phyloP scores from a whole-genome alignment of 495 filamentous ascomycete genomes.

The Tuber borchii region DNA sequence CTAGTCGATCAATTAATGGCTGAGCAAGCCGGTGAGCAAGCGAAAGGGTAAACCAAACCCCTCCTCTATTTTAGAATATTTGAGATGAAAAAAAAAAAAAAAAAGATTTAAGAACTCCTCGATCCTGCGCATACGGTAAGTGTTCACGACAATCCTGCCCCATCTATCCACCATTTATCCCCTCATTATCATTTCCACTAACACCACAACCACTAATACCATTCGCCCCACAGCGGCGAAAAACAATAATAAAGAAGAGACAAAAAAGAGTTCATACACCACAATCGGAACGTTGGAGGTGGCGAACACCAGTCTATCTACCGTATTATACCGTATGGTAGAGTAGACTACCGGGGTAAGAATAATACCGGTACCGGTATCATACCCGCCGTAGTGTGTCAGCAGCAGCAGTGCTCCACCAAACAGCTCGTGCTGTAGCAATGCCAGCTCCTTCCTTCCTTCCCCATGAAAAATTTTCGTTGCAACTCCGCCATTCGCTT shows the following conservation, averaged over 20 bases:
- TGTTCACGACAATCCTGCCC: neutral
- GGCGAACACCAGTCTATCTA: neutral
- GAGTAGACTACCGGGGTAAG: neutral
- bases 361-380: neutral
- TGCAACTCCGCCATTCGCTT: neutral
- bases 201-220: neutral
- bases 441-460: neutral
- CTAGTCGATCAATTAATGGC: neutral
- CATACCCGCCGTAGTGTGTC: too few species aligned
- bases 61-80: neutral
- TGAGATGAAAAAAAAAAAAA: neutral
- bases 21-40: neutral
- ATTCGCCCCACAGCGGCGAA: neutral
- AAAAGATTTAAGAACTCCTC: neutral
- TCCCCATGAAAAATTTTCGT: neutral
- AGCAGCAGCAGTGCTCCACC: neutral
- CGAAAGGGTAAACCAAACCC: neutral
- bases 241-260: neutral
- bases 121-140: neutral
- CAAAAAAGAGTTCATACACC: neutral
- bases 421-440: neutral
- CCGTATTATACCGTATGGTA: neutral
- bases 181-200: conserved; percentile 3
- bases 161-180: neutral
- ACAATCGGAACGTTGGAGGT: neutral